Conservation (phyloP, 768 basidiomycete genomes). For the Trametes punicea region DNA sequence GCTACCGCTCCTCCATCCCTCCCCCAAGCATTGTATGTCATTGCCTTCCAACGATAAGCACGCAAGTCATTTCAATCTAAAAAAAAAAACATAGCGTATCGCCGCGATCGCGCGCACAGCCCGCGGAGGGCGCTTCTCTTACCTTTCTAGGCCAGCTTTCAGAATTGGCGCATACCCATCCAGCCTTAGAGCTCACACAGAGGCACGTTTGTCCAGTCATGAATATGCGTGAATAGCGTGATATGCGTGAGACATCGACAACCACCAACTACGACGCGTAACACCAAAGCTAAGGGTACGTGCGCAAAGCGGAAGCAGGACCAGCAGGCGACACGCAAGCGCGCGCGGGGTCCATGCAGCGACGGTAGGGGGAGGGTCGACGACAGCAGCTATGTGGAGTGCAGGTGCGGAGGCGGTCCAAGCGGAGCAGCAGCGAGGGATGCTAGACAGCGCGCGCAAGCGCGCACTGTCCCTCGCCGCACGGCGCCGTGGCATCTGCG, state of each 20-base stretch:
- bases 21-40: no score
- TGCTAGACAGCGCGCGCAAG: constrained; percentile 17
- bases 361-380: neutral
- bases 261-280: constrained; percentile 16
- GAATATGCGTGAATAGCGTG: constrained; percentile 22
- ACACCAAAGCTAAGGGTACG: neutral
- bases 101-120: no score
- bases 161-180: neutral
- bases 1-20: neutral
- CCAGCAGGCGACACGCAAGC: constrained; percentile 3
- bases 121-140: neutral
- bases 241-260: constrained; percentile 19
- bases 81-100: no score
- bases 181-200: neutral
- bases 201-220: constrained; percentile 9
- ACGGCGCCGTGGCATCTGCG: neutral
- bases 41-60: no score
- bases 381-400: neutral
- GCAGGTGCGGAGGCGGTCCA: neutral
- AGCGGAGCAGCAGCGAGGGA: constrained; percentile 1
- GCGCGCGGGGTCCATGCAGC: neutral
- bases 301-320: neutral
- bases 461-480: constrained; percentile 13
- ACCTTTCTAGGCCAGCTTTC: neutral
- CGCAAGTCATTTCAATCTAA: no score